Base-by-base conservation (phyloP, 164 flowering plant species). In the Liquidambar formosana region DNA sequence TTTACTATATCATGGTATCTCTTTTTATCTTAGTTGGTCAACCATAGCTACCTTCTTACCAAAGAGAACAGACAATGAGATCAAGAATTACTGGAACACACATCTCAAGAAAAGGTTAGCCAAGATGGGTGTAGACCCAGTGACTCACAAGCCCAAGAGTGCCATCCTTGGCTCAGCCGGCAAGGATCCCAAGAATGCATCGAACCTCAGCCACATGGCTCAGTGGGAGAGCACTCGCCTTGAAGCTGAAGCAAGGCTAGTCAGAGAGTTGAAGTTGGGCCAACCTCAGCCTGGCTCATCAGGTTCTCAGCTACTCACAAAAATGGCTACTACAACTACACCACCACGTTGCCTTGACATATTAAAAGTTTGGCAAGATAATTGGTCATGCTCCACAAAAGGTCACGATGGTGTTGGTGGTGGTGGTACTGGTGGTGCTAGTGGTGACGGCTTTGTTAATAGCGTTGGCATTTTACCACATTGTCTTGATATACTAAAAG, bases 51-150 rank as follows among this genome's bases (percentile, higher is more conserved):
- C 59, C 1, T 61, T 67, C 33, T 28, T 68, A 71, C 81, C 81
- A 15, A 72, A 78, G 68, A 71, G 89, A 71, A 85, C 86, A 22
- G 89, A 85, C 62, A 85, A 85, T 41, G 89, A 85, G 75, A 81
- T 85, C 10, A 85, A 85, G 69, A 85, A 85, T 63, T 79, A 77
- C 44, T 91, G 93, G 96, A 87, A 91, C 73, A 89, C 93, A 0
- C 90, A 89, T 65, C 80, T 91, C 43, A 91, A 84, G 86, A 90
- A 87, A 76, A 62, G 88, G 21, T 68, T 89, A 19, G 61, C 82
- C 2, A 86, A 82, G 61, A 84, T 86, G 89, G 90, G 96, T 1
- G 81, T 90, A 8, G 96, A 89, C 63, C 93, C 93, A 0, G 81
- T 82, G 0, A 90, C 91, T 61, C 93, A 87, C 78, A 90, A 84